Evolutionary conservation across 1,139 yeast species (phyloP).

Genomic region (Zygoascus meyerae): DNA sequence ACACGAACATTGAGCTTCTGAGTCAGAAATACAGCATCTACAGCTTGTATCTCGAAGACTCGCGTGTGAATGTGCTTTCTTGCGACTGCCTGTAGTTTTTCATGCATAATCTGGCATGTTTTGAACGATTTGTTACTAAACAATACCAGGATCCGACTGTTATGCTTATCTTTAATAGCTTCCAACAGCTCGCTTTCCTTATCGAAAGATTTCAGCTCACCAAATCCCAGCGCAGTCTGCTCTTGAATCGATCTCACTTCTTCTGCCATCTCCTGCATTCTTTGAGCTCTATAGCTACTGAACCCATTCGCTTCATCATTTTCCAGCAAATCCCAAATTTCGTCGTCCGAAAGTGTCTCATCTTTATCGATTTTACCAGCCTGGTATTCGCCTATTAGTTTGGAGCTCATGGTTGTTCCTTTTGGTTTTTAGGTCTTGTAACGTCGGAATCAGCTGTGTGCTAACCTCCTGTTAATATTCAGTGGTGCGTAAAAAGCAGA

Average conservation of each 20-base stretch:
- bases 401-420: conserved; percentile 4
- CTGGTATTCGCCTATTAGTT: conserved; percentile 3
- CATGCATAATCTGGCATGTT: conserved; percentile 51
- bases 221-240: conserved; percentile 39
- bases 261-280: conserved; percentile 5
- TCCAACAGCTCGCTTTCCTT: conserved; percentile 56
- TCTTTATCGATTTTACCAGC: not conserved
- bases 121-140: conserved; percentile 58
- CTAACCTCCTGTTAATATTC: too few relatives aligned
- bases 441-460: too few relatives aligned
- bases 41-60: conserved; percentile 56
- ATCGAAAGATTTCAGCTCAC: conserved; percentile 37
- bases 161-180: conserved; percentile 36
- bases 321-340: conserved; percentile 34
- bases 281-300: conserved; percentile 37
- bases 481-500: too few relatives aligned
- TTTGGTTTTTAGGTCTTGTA: not conserved
- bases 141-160: conserved; percentile 47
- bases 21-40: conserved; percentile 65
- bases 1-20: conserved; percentile 56
- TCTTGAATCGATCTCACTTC: conserved; percentile 37
- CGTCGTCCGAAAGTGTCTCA: conserved; percentile 20
- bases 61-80: conserved; percentile 52
- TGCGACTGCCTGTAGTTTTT: conserved; percentile 37
- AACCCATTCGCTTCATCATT: conserved; percentile 63